Evolutionary conservation across 1,284 basidiomycete species (phyloP).

Genomic region (Pseudozyma pruni): DNA sequence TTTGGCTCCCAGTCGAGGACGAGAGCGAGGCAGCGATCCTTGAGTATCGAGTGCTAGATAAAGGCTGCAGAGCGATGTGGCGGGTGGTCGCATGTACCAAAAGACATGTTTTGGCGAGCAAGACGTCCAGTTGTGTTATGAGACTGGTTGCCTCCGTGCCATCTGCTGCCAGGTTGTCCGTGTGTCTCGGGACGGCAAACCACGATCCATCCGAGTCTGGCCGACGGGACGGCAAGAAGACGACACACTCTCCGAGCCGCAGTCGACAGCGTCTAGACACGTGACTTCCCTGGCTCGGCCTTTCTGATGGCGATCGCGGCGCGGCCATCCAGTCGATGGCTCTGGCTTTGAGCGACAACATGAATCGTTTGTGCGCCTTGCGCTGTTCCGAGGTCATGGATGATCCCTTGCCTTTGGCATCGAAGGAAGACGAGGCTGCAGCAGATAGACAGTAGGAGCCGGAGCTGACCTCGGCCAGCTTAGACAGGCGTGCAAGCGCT

Average conservation of each 20-base stretch:
- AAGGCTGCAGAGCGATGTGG: conserved; percentile 18
- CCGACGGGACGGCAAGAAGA: conserved; percentile 16
- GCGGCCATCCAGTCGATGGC: conserved; percentile 3
- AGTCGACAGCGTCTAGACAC: not conserved
- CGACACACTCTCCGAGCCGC: conserved; percentile 13
- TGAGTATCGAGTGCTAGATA: conserved; percentile 9
- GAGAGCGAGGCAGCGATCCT: not conserved
- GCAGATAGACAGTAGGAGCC: conserved; percentile 20
- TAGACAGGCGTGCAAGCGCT: conserved; percentile 5
- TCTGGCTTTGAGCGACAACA: conserved; percentile 12
- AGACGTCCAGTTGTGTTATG: conserved; percentile 4
- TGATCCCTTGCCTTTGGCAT: conserved; percentile 23
- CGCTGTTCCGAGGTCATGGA: conserved; percentile 22
- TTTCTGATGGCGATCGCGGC: not conserved
- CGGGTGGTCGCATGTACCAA: conserved; percentile 7
- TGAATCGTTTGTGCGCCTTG: conserved; percentile 24
- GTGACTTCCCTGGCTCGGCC: not conserved
- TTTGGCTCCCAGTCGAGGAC: not conserved
- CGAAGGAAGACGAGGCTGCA: not conserved
- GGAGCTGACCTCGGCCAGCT: not conserved
- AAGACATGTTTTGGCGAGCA: conserved; percentile 3
- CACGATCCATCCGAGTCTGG: conserved; percentile 6
- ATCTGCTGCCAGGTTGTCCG: no score
- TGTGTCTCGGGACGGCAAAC: not conserved
- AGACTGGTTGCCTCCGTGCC: conserved; percentile 8